Evolutionary conservation across 257 asterid genomes (phyloP).

Genomic region (Solanum sejunctum): DNA sequence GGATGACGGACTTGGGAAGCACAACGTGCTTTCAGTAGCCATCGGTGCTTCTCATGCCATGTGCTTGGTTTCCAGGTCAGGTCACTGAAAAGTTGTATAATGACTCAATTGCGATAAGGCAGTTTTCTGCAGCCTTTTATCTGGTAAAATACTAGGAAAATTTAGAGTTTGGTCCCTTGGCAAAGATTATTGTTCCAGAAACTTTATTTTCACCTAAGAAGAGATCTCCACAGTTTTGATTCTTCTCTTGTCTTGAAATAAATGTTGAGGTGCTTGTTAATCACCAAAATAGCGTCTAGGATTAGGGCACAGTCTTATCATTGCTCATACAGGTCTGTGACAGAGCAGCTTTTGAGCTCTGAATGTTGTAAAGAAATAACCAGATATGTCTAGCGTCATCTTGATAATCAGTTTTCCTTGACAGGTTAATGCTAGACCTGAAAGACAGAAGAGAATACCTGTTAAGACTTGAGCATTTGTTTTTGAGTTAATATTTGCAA

Average conservation of each 20-base stretch:
- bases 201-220: background rate
- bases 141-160: background rate
- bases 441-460: background rate
- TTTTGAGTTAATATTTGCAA: background rate
- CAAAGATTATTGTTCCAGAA: background rate
- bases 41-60: conserved; percentile 90
- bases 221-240: background rate
- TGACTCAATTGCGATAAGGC: background rate
- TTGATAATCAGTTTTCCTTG: background rate
- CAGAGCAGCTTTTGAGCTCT: background rate
- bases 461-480: background rate
- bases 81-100: background rate
- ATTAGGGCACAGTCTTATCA: background rate
- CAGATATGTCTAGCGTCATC: background rate
- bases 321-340: background rate
- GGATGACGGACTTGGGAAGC: conserved; percentile 55
- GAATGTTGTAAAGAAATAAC: background rate
- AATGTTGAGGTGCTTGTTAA: background rate
- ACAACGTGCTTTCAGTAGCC: conserved; percentile 51
- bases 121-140: background rate
- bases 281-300: background rate
- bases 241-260: background rate
- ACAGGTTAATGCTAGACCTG: background rate
- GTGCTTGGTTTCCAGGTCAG: conserved; percentile 64
- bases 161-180: background rate